phyloP scores from a whole-genome alignment of 2,329 filamentous ascomycete species.

The Botryotinia narcissicola region DNA sequence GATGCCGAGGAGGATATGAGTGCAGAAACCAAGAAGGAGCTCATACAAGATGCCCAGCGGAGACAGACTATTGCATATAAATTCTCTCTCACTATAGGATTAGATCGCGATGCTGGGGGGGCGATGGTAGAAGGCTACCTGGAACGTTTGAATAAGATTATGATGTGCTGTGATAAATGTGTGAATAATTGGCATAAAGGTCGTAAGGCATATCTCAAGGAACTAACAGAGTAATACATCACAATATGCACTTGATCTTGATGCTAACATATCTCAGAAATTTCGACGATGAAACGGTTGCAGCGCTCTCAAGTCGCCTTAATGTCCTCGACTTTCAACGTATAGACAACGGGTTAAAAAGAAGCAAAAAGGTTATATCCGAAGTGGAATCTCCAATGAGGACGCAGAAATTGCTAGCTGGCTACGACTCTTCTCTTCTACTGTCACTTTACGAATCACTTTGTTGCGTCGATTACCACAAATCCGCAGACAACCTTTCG shows the following conservation, averaged over 20 bases:
- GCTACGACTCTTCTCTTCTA: slow-evolving; percentile 57
- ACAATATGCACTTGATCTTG: neutral
- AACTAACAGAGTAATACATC: slow-evolving; percentile 56
- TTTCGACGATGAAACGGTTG: slow-evolving; percentile 49
- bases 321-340: slow-evolving; percentile 60
- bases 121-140: slow-evolving; percentile 60
- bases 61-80: slow-evolving; percentile 63
- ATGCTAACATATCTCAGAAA: slow-evolving; percentile 30
- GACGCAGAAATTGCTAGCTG: slow-evolving; percentile 33
- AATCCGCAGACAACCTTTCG: slow-evolving; percentile 39
- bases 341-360: slow-evolving; percentile 58
- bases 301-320: slow-evolving; percentile 54
- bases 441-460: slow-evolving; percentile 85
- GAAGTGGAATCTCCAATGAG: slow-evolving; percentile 30
- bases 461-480: slow-evolving; percentile 77
- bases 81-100: slow-evolving; percentile 67
- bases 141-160: slow-evolving; percentile 53
- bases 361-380: slow-evolving; percentile 53
- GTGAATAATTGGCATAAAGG: slow-evolving; percentile 72
- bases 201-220: slow-evolving; percentile 60
- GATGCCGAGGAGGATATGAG: slow-evolving; percentile 49
- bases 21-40: slow-evolving; percentile 49
- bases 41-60: slow-evolving; percentile 53
- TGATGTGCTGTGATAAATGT: slow-evolving; percentile 67
- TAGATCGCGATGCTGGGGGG: slow-evolving; percentile 57